Evolutionary conservation across 805 yeast genomes (phyloP), one percentile per base, ranked within the genome.

Genomic region (Yarrowia yakushimensis): DNA sequence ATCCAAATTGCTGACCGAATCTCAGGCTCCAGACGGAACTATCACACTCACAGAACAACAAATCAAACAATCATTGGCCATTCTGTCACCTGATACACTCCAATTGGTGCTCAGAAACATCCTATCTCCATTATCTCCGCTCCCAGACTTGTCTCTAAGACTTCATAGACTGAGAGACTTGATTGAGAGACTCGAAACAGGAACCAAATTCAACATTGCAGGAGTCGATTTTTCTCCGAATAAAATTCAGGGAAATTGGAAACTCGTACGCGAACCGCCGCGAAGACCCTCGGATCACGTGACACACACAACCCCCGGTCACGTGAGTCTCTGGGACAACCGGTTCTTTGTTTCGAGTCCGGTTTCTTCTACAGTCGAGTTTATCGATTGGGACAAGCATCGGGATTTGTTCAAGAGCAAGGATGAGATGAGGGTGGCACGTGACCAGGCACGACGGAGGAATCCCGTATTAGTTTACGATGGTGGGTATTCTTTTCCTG

Each of bases 251-350:
- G 6, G 30, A 12, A n/a, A 8, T 0, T 55, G 61, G 61, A n/a
- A 37, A 9, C 36, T 55, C 30, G 9, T 39, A 13, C 46, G 61
- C 25, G 61, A 55, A 17, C 22, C n/a, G n/a, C 61, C 61, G 2
- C 17, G 61, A 6, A 6, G 13, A 3, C 37, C 36, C 2, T 18
- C 2, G 1, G 48, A 50, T n/a, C 57, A 48, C 31, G 41, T 48
- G 33, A n/a, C 6, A 2, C 23, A 23, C 0, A 15, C 36, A 0
- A 12, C 13, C 4, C 43, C 42, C 0, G 59, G 43, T 12, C 30
- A 25, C 11, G 42, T 33, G 23, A 23, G 23, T 23, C 42, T 50
- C n/a, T 55, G 61, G 61, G 61, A 55, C n/a, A 55, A 55, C 20
- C 17, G 61, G 28, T 50, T 50, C 18, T 50, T 34, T 17, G 33